Base-by-base conservation (phyloP, 2,329 filamentous ascomycete species). In the Beauveria brongniartii region DNA sequence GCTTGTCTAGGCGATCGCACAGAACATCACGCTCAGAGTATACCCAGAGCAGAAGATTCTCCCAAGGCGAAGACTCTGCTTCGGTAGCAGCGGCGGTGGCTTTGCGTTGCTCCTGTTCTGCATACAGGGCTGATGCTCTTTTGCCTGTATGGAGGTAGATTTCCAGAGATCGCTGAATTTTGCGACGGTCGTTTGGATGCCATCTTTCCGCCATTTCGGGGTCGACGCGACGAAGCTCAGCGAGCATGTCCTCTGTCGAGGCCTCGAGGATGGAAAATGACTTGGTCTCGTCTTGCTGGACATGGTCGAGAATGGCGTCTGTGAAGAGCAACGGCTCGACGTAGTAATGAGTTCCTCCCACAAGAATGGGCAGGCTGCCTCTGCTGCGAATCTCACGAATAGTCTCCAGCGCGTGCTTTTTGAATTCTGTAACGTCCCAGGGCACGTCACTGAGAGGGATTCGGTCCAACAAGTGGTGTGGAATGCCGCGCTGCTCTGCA, bases 301-400 rank as follows among this genome's bases (percentile, higher is more conserved):
- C 71, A 14, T 77, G 74, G 24, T 77, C 73, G 18, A 77, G 66
- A 18, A 82, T 81, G 65, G 92, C 86, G 40, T 89, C 83, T 55
- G 71, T 68, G 71, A 97, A 96, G 3, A 99, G 80, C 18, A 99
- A 80, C 1, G 91, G 86, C 68, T 97, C 92, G 0, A 91, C 89
- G 70, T 99, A 99, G 75, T 97, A 99, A 69, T 96, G 91, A 12
- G 93, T 96, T 9, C 94, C 94, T 28, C 94, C 94, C 1, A 97
- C 94, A 0, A 99, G 76, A 30, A 99, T 92, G 0, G 94, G 94
- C 14, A 97, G 73, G 64, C 88, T 90, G 0, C 91, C 91, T 67
- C 93, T 82, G 8, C 77, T 78, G 55, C 88, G 83, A 59, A 99
- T 96, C 47, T 94, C 90, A 26, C 82, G 75, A 63, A 99, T 93